Percentiles rank a stretch among this genome's conserved stretches.
These are phyloP conservation scores for Cardiosporidium cionae DNA, from an alignment of 169 alveolate species.

Conservation along the genomic window DNA sequence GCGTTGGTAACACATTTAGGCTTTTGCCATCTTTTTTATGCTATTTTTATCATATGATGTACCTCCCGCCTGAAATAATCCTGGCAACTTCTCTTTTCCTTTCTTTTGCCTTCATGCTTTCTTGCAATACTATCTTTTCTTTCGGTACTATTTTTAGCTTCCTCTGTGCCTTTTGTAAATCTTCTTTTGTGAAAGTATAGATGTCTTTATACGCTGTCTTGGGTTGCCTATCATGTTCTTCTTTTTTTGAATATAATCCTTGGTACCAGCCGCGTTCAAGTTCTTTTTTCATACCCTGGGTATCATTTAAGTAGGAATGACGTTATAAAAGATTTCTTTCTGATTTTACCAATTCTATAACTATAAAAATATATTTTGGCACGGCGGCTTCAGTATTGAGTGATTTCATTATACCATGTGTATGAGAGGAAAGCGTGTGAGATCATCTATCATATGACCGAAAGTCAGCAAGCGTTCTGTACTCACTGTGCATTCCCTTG, in stretches of 20 bases:
- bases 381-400: too few species aligned
- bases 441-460: not conserved
- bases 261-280: not conserved
- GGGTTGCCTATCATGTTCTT: not conserved
- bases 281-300: not conserved
- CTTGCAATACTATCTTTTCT: not conserved
- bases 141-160: too few species aligned
- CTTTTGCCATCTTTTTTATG: too few species aligned
- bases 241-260: not conserved
- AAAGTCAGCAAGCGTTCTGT: not conserved
- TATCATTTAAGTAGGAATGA: too few species aligned
- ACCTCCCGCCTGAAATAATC: not conserved
- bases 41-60: too few species aligned
- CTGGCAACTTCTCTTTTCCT: not conserved
- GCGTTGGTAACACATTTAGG: too few species aligned
- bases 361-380: too few species aligned
- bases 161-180: not conserved
- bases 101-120: not conserved
- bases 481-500: not conserved
- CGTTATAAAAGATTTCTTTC: too few species aligned
- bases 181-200: not conserved
- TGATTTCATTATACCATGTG: not conserved
- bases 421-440: not conserved
- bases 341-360: too few species aligned
- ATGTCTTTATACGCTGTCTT: not conserved